Base-by-base conservation (phyloP, 1,284 basidiomycete species). In the Microbotryum lychnidis-dioicae region DNA sequence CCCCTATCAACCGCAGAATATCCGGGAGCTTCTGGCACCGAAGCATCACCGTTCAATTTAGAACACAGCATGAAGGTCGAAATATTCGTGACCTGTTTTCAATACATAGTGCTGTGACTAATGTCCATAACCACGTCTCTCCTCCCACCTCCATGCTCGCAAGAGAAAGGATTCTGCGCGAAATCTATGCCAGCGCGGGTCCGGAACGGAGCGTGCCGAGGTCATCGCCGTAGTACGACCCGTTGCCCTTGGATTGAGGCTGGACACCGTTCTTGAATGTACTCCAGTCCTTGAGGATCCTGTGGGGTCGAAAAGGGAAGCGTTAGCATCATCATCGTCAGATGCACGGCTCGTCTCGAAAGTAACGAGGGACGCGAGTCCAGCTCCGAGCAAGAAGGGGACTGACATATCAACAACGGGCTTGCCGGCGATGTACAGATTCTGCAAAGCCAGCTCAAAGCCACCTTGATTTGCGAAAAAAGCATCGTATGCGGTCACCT, bases 391-490 rank as follows among this genome's bases (percentile, higher is more conserved):
- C 37, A 31, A 9, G 1, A 31, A 9, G 31, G 18, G 27, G 25
- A 62, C 61, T 3, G 20, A 59, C 61, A 65, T 58, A 47, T 73
- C 63, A 42, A 76, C 68, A 61, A 76, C 70, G 10, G 74, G 74
- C 48, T 57, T 57, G 31, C 71, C 73, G 31, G 68, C 73, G 47
- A 76, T 60, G 60, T 67, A 62, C 55, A 76, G 69, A 67, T 76
- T 75, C 47, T 64, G 62, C 25, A 75, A 63, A 8, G 74, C 67
- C 4, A 70, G 69, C 9, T 42, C 59, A 64, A 74, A 76, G 12
- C 73, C 74, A 16, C 73, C 74, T 62, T 74, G 73, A 25, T 67
- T 58, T n/a, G 71, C 68, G 48, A 66, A 53, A 68, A 75, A 75
- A 0, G 69, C 66, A n/a, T 61, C 61, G 57, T 66, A 64, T 16